Evolutionary conservation across 2,329 filamentous ascomycete genomes (phyloP), one percentile per base, ranked within the genome.

Genomic region (Diplodia scrobiculata): DNA sequence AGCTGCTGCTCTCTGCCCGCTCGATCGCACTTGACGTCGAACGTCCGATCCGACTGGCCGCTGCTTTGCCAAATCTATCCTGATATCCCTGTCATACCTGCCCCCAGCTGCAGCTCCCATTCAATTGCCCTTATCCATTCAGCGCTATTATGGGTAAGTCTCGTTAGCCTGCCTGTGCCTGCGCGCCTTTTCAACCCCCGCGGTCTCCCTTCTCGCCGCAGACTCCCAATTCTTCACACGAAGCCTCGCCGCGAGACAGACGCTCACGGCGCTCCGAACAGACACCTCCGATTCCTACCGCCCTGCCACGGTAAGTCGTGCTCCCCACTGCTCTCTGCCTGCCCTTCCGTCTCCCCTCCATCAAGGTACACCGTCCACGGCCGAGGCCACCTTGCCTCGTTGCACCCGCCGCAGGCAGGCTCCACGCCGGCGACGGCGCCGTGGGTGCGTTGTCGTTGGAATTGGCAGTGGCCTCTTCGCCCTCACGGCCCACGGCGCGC

Each of bases 101-200:
- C 58, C 58, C 58, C 58, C 58, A 62, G 58, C 55, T 66, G 45
- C 53, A 51, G 47, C 47, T 65, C 51, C 63, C 51, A 62, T 62
- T 62, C 58, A 53, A 45, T 65, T 65, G 51, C 52, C n/a, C 52
- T 65, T 58, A 48, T 65, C 52, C 63, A 65, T 50, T 14, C 47
- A 63, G 47, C 60, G 60, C 60, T 63, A 63, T 63, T 53, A 63
- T 63, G 60, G 60, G 60, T 63, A 63, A 63, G 60, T 63, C 60
- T 53, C 60, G 25, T 63, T 63, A 63, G 60, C 60, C 29, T 63
- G 60, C 60, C 60, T 63, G 60, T 58, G 63, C 63, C 58, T 65
- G 63, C 51, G 63, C 63, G 63, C 63, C 63, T 65, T 55, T 65
- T 54, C 50, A 65, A 53, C 63, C 63, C 51, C 63, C 51, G 41